These are phyloP conservation scores for Alternaria brassicae DNA, from an alignment of 2,329 filamentous ascomycete species.

Conservation along the genomic window DNA sequence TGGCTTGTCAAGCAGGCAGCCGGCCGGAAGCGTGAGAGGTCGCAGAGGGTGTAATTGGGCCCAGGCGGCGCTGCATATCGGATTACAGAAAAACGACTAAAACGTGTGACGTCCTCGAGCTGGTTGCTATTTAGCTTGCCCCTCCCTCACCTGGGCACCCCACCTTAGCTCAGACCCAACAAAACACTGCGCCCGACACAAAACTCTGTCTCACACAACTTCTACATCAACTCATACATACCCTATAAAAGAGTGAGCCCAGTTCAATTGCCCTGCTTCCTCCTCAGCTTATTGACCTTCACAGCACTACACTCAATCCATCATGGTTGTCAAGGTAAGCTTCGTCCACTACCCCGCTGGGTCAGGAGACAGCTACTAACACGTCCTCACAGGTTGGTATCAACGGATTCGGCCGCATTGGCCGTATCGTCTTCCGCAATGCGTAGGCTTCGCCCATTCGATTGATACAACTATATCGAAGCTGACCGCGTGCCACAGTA, in stretches of 20 bases:
- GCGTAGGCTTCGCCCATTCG: constrained; percentile 63
- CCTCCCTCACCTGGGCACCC: constrained; percentile 33
- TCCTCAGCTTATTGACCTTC: constrained; percentile 22
- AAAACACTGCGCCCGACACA: constrained; percentile 32
- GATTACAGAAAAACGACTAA: constrained; percentile 40
- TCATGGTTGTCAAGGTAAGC: constrained; percentile 58
- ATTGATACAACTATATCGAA: neutral
- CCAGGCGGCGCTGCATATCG: constrained; percentile 38
- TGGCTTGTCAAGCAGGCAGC: constrained; percentile 27
- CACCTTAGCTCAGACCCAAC: constrained; percentile 39
- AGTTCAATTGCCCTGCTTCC: constrained; percentile 12
- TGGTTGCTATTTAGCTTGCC: constrained; percentile 32
- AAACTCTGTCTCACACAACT: constrained; percentile 31
- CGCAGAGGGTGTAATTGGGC: constrained; percentile 38
- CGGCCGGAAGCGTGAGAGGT: constrained; percentile 45
- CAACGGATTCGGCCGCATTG: constrained; percentile 99
- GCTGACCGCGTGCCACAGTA: constrained; percentile 54
- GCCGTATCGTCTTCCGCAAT: constrained; percentile 99
- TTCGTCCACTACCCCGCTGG: constrained; percentile 27
- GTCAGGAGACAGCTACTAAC: constrained; percentile 32
- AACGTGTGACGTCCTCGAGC: constrained; percentile 38
- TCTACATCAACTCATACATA: constrained; percentile 25
- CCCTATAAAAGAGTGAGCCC: constrained; percentile 32
- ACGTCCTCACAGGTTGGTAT: constrained; percentile 75
- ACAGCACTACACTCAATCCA: constrained; percentile 37